phyloP scores from a whole-genome alignment of 2,329 filamentous ascomycete species.

The Passalora sequoiae region DNA sequence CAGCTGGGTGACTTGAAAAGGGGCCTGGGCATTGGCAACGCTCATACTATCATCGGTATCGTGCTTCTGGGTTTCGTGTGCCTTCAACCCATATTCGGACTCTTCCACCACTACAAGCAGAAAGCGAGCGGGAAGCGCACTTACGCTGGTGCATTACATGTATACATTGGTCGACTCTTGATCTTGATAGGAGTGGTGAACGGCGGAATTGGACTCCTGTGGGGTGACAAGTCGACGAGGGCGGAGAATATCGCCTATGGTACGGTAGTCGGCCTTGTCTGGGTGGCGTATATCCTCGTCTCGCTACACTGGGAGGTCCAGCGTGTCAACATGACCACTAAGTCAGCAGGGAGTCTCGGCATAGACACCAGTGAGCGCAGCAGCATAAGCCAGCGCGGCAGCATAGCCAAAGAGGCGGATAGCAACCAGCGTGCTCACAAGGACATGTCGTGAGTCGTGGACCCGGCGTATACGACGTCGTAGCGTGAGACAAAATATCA shows the following conservation, averaged over 20 bases:
- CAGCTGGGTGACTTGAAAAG: constrained; percentile 1
- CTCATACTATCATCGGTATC: constrained; percentile 3
- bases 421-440: no score
- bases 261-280: not conserved
- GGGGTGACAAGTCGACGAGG: not conserved
- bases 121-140: not conserved
- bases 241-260: constrained; percentile 8
- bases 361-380: no score
- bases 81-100: constrained; percentile 1
- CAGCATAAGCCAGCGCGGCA: no score
- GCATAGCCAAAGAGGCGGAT: no score
- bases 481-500: no score
- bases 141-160: not conserved
- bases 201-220: constrained; percentile 4
- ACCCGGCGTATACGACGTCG: no score
- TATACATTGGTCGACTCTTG: constrained; percentile 3
- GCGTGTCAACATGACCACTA: no score
- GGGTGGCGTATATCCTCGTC: constrained; percentile 5
- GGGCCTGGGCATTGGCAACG: not conserved
- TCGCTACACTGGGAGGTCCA: constrained; percentile 1
- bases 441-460: no score
- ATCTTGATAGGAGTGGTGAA: constrained; percentile 2
- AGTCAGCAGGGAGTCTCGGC: no score
- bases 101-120: constrained; percentile 3
- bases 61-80: not conserved